Base-by-base conservation (phyloP, 108 stramenopile genomes). In the Cyclotella atomus region DNA sequence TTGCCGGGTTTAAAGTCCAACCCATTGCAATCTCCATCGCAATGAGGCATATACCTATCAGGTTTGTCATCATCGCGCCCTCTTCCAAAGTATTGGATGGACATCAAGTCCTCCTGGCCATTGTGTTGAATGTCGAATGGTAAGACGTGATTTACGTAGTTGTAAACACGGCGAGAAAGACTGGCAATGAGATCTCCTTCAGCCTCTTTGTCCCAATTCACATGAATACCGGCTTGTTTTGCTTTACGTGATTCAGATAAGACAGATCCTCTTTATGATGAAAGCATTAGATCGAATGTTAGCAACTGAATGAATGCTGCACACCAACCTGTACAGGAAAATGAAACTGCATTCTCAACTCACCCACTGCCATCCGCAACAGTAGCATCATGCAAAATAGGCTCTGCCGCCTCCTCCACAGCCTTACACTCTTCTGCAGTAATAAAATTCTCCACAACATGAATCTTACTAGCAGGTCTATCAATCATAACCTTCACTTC, bases 41-140 rank as follows among this genome's bases (percentile, higher is more conserved):
- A 96, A 76, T 96, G 97, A 6, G 97, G 94, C 73, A 81, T 91
- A 81, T 97, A 97, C 61, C 92, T 79, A 77, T 97, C 97, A 0
- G 91, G 90, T 52, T 83, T 76, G 0, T 83, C 86, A 70, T 91
- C 90, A 44, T 89, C 79, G 35, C 29, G 65, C 25, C 93, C 93
- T 7, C 93, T 70, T 63, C 89, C 92, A 70, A 88, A 88, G 78
- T 96, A 96, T 68, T 94, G 93, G 66, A 96, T 94, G 0, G 70
- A 70, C 91, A 94, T 94, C 1, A 94, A 62, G 64, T 91, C 88
- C 64, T 96, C 93, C 73, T 96, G 95, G 24, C 95, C 95, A 59
- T 89, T 65, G 36, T 88, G 75, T 33, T 75, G 25, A 56, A 96
- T 88, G 36, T 75, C 68, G 30, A 92, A 82, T 27, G 81, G 82